Evolutionary conservation across 371 early-diverging fungal species (phyloP).

Genomic region (Mortierella sp.): DNA sequence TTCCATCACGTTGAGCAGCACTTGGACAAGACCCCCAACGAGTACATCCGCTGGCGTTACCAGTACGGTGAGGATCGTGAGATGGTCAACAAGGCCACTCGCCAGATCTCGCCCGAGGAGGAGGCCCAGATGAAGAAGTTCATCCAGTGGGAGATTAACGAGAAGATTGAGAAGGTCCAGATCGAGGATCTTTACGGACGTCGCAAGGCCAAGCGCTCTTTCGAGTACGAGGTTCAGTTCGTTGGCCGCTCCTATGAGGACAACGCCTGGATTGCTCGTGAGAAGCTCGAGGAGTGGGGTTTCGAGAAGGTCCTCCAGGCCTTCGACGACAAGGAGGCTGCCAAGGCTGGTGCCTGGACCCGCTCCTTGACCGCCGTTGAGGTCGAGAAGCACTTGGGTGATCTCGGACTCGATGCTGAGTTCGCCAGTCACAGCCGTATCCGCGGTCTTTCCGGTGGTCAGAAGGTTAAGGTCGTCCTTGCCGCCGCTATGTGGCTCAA

Average conservation of each 20-base stretch:
- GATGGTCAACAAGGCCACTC: constrained; percentile 68
- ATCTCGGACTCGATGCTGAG: constrained; percentile 77
- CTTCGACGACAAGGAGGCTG: constrained; percentile 72
- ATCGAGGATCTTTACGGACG: constrained; percentile 71
- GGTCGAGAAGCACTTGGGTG: constrained; percentile 74
- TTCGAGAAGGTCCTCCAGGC: constrained; percentile 74
- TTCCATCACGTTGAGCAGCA: constrained; percentile 81
- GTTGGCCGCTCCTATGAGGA: constrained; percentile 69
- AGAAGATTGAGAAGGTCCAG: constrained; percentile 68
- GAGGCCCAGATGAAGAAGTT: constrained; percentile 70
- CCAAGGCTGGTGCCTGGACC: constrained; percentile 67
- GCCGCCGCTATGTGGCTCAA: constrained; percentile 87
- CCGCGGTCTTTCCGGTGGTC: constrained; percentile 88
- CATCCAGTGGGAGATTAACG: constrained; percentile 64
- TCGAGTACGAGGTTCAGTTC: constrained; percentile 75
- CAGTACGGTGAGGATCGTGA: constrained; percentile 76
- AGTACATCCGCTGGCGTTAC: constrained; percentile 76
- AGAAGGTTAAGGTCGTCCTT: constrained; percentile 91
- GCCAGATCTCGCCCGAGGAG: constrained; percentile 69
- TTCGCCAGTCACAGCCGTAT: constrained; percentile 85
- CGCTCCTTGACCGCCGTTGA: constrained; percentile 73
- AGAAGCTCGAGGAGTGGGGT: constrained; percentile 75
- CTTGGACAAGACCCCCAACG: constrained; percentile 77
- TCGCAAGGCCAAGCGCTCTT: constrained; percentile 76
- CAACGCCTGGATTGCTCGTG: constrained; percentile 79